Conservation (phyloP, 1,284 basidiomycete species). For the Cryptococcus floricola region DNA sequence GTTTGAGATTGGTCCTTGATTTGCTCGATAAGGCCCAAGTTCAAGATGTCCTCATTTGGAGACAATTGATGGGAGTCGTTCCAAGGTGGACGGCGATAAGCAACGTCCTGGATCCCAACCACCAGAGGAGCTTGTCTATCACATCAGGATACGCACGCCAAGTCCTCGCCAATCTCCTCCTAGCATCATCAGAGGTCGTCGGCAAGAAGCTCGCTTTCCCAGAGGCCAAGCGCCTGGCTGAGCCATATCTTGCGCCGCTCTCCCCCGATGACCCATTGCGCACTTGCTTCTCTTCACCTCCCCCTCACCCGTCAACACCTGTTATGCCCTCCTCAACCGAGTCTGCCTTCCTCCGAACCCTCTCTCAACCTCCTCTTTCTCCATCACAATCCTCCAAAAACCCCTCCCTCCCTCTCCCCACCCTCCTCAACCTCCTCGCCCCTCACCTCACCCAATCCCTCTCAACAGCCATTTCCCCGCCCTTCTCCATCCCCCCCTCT, state of each 20-base stretch:
- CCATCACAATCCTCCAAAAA: background rate
- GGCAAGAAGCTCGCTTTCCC: conserved; percentile 1
- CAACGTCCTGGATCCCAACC: background rate
- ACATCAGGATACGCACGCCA: background rate
- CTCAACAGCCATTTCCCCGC: conserved; percentile 14
- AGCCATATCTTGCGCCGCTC: conserved; percentile 10
- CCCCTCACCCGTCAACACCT: background rate
- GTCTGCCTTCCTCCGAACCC: background rate
- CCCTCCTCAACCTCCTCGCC: conserved; percentile 12
- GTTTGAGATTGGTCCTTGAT: conserved; percentile 14
- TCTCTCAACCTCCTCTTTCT: background rate
- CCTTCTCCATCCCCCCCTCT: conserved; percentile 17
- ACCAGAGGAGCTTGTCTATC: background rate
- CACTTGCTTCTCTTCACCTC: background rate
- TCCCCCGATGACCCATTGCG: conserved; percentile 9
- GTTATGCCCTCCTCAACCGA: background rate
- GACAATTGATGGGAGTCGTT: conserved; percentile 9
- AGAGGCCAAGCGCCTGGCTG: conserved; percentile 7
- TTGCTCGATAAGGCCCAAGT: conserved; percentile 8
- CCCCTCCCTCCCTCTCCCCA: background rate
- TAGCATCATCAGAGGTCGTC: conserved; percentile 3
- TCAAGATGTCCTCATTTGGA: background rate
- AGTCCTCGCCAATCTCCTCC: conserved; percentile 7
- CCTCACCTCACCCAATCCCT: conserved; percentile 15
- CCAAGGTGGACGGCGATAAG: conserved; percentile 6